Conservation (phyloP, 2,329 filamentous ascomycete species). For the Zarea fungicola region DNA sequence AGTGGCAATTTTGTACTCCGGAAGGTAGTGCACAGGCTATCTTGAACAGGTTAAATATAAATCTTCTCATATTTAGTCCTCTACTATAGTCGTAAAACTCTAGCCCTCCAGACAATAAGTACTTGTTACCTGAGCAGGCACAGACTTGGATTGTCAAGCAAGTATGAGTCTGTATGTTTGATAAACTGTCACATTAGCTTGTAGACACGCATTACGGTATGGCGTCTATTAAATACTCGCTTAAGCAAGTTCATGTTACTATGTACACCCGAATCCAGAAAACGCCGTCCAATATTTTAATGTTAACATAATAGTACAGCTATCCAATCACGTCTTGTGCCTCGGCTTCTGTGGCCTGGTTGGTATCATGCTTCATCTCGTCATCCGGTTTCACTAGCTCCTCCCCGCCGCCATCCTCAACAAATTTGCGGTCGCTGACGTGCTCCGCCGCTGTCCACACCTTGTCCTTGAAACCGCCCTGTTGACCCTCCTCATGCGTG, state of each 20-base stretch:
- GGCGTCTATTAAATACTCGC: conserved; percentile 11
- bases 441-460: conserved; percentile 80
- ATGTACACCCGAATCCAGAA: conserved; percentile 17
- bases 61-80: too few species aligned
- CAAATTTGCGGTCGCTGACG: conserved; percentile 84
- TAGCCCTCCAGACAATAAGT: too few species aligned
- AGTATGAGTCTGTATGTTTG: too few species aligned
- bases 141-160: too few species aligned
- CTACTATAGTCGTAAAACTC: too few species aligned
- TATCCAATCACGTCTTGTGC: conserved; percentile 34
- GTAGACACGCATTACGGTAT: too few species aligned
- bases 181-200: too few species aligned
- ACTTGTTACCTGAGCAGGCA: too few species aligned
- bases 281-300: conserved; percentile 11
- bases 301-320: conserved; percentile 18
- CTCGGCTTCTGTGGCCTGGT: conserved; percentile 33
- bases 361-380: conserved; percentile 27
- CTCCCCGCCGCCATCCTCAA: conserved; percentile 62
- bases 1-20: too few species aligned
- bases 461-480: conserved; percentile 79
- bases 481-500: conserved; percentile 87
- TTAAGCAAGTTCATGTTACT: neutral
- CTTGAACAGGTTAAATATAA: too few species aligned
- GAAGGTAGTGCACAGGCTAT: too few species aligned
- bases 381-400: conserved; percentile 65